These are phyloP conservation scores for Boletus barrowsii DNA, from an alignment of 768 basidiomycete species.

Conservation along the genomic window DNA sequence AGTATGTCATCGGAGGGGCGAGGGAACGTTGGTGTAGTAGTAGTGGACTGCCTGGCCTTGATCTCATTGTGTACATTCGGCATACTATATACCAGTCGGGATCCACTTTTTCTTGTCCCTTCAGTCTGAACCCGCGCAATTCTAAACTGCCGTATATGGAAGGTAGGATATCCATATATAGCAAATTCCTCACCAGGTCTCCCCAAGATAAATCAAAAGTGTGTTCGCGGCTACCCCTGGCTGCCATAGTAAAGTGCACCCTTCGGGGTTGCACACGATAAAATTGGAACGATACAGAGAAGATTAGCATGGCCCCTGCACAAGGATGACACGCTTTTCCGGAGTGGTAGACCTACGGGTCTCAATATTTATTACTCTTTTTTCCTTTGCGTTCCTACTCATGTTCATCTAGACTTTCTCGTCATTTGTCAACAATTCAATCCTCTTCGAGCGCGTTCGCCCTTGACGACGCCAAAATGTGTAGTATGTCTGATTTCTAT, in stretches of 20 bases:
- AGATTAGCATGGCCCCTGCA: constrained; percentile 99
- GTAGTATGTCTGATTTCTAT: too few species aligned
- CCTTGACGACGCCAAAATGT: too few species aligned
- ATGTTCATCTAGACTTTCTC: too few species aligned
- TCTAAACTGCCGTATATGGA: background rate
- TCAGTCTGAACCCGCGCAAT: too few species aligned
- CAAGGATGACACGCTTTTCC: constrained; percentile 99
- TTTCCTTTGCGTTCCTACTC: background rate
- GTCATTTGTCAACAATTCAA: too few species aligned
- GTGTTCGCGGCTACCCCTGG: background rate
- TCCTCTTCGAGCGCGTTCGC: too few species aligned
- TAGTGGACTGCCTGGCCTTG: background rate
- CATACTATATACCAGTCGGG: constrained; percentile 13
- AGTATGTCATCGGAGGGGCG: constrained; percentile 61
- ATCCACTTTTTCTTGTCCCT: background rate
- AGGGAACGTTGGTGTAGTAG: constrained; percentile 34
- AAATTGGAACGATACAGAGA: constrained; percentile 99
- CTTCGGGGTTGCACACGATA: constrained; percentile 95
- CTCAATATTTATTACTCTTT: constrained; percentile 38
- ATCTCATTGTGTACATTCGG: constrained; percentile 10
- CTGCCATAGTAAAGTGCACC: constrained; percentile 43
- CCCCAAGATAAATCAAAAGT: constrained; percentile 21
- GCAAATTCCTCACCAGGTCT: constrained; percentile 6
- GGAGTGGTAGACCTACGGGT: constrained; percentile 71
- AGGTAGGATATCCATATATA: background rate